phyloP scores from a whole-genome alignment of 208 protist species.

The Zelonia costaricensis region DNA sequence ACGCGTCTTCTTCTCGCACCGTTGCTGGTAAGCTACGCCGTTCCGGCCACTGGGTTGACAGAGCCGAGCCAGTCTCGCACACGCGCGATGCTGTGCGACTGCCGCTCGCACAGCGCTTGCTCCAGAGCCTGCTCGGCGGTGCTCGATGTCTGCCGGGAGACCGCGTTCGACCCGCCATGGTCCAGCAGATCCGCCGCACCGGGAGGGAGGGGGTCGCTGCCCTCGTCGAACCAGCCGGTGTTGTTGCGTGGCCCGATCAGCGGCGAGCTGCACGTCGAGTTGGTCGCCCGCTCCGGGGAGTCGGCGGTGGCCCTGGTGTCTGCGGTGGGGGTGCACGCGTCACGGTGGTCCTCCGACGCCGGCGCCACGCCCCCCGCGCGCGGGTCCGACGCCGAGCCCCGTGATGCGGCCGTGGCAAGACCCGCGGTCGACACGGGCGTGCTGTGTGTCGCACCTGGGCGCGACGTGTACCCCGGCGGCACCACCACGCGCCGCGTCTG shows the following conservation, averaged over 20 bases:
- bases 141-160: background rate
- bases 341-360: too few relatives aligned
- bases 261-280: constrained; percentile 4
- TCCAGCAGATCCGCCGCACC: background rate
- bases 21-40: background rate
- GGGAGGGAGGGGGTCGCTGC: constrained; percentile 6
- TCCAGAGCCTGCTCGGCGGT: background rate
- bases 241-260: constrained; percentile 15
- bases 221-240: constrained; percentile 8
- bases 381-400: too few relatives aligned
- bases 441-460: too few relatives aligned
- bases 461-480: background rate
- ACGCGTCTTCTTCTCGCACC: background rate
- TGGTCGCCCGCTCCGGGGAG: background rate
- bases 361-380: too few relatives aligned
- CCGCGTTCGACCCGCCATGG: background rate
- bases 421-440: too few relatives aligned
- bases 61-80: constrained; percentile 4
- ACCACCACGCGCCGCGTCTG: background rate
- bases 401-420: too few relatives aligned
- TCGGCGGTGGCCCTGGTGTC: background rate
- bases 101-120: background rate
- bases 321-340: too few relatives aligned
- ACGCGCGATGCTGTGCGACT: constrained; percentile 13
- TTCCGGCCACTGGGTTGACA: background rate